Base-by-base conservation (phyloP, 1,284 basidiomycete species). In the Megacollybia platyphylla region DNA sequence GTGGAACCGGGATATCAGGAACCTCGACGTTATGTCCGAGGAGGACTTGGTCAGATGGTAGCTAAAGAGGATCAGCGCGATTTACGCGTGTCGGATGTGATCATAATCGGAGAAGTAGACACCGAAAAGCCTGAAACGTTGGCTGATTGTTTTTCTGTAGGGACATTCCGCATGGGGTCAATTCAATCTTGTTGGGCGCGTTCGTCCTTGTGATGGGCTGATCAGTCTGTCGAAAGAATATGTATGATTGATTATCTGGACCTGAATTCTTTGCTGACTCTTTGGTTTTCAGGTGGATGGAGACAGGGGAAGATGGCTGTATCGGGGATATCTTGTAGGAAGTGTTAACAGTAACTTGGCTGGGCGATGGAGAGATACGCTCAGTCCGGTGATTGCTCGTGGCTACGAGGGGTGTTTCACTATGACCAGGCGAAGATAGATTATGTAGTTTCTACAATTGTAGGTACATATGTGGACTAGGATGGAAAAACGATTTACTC, bases 131-230 rank as follows among this genome's bases (percentile, higher is more conserved):
- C 30, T 26, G 32, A 44, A 40, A 40, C 28, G 27, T 34, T n/a
- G 46, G 2, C 44, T 46, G 37, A 30, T 41, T 46, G n/a, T 54
- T 32, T 24, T 5, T 11, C 35, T 39, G 5, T 47, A 85, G 79
- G 84, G 83, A 7, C 84, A 87, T 56, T 87, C 84, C 3, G 73
- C 81, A 20, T 87, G 83, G 84, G 83, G 83, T 15, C 76, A 84
- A 51, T 87, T 86, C 57, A 78, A 67, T 44, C 57, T 87, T 13
- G 58, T 77, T 7, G 83, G 84, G 32, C 72, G 80, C 9, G 66
- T 87, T 27, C 65, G 84, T 43, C 73, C 79, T 18, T 70, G 67
- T 48, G 83, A 87, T 53, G 83, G 84, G 2, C 73, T 84, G 46
- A 65, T 87, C 35, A 79, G 70, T 48, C 52, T 87, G 2, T 74